A percentile compares a stretch with the other conserved stretches of the same genome.
Conservation (phyloP, 2,329 filamentous ascomycete genomes). For the Nemania sp. region DNA sequence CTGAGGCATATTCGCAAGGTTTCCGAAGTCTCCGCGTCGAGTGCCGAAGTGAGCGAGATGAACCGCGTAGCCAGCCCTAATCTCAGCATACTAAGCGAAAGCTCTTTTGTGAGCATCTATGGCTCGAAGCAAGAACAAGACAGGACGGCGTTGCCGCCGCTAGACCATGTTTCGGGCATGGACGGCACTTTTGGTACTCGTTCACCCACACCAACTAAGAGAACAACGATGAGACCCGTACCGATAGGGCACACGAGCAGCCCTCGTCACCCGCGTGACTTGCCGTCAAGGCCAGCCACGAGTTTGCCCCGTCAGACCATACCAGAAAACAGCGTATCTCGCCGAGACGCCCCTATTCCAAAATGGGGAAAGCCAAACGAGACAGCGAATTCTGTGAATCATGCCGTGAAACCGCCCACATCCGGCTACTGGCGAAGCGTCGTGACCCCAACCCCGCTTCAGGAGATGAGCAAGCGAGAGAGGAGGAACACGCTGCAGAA, state of each 20-base stretch:
- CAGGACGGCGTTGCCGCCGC: slow-evolving; percentile 18
- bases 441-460: slow-evolving; percentile 26
- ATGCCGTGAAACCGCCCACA: slow-evolving; percentile 38
- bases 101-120: slow-evolving; percentile 68
- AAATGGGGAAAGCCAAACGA: slow-evolving; percentile 51
- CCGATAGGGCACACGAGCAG: slow-evolving; percentile 25
- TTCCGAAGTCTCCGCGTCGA: slow-evolving; percentile 42
- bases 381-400: slow-evolving; percentile 35
- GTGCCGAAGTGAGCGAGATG: slow-evolving; percentile 41
- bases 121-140: slow-evolving; percentile 43
- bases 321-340: slow-evolving; percentile 52
- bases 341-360: slow-evolving; percentile 53
- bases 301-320: slow-evolving; percentile 44
- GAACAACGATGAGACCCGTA: slow-evolving; percentile 26
- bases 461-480: slow-evolving; percentile 46
- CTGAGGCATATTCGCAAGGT: slow-evolving; percentile 54
- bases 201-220: slow-evolving; percentile 28
- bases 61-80: slow-evolving; percentile 58
- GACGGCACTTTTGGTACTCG: slow-evolving; percentile 32
- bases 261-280: slow-evolving; percentile 34
- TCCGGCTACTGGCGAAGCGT: slow-evolving; percentile 29
- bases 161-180: slow-evolving; percentile 28
- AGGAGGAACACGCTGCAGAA: slow-evolving; percentile 53
- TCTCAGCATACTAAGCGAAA: slow-evolving; percentile 67
- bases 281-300: slow-evolving; percentile 39